Evolutionary conservation across 805 yeast genomes (phyloP).

Genomic region (Pichia kluyveri): DNA sequence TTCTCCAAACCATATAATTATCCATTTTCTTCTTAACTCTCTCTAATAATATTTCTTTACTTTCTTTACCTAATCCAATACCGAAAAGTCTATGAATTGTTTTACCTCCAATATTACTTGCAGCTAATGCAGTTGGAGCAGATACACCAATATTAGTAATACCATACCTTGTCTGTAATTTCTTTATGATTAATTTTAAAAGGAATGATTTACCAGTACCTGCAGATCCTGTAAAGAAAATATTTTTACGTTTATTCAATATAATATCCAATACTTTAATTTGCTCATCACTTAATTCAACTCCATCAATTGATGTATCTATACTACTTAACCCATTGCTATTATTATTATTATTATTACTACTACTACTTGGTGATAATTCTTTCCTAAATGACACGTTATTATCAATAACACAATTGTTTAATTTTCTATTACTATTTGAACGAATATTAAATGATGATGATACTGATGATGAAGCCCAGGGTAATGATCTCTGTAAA

Average conservation of each 20-base stretch:
- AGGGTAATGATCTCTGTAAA: conserved; percentile 2
- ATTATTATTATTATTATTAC: background rate
- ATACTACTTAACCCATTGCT: conserved; percentile 1
- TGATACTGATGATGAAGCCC: background rate
- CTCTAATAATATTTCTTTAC: conserved; percentile 35
- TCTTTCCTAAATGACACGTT: background rate
- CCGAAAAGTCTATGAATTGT: conserved; percentile 85
- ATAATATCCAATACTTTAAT: conserved; percentile 39
- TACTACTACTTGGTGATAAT: no score
- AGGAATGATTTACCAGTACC: conserved; percentile 84
- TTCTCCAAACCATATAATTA: conserved; percentile 50
- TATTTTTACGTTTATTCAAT: conserved; percentile 39
- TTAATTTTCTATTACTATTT: background rate
- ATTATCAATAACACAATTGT: conserved; percentile 1
- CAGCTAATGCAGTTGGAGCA: conserved; percentile 96
- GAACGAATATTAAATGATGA: background rate
- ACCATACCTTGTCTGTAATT: conserved; percentile 36
- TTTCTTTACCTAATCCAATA: conserved; percentile 65
- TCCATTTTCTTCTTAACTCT: conserved; percentile 39
- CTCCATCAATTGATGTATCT: background rate
- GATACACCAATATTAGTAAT: conserved; percentile 65
- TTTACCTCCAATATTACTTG: conserved; percentile 84
- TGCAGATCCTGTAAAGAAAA: conserved; percentile 78
- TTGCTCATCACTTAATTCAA: conserved; percentile 31
- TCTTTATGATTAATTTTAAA: conserved; percentile 51